These are phyloP conservation scores for Ophiognomonia clavigignenti-juglandacearum DNA, from an alignment of 2,329 filamentous ascomycete species.

Conservation along the genomic window DNA sequence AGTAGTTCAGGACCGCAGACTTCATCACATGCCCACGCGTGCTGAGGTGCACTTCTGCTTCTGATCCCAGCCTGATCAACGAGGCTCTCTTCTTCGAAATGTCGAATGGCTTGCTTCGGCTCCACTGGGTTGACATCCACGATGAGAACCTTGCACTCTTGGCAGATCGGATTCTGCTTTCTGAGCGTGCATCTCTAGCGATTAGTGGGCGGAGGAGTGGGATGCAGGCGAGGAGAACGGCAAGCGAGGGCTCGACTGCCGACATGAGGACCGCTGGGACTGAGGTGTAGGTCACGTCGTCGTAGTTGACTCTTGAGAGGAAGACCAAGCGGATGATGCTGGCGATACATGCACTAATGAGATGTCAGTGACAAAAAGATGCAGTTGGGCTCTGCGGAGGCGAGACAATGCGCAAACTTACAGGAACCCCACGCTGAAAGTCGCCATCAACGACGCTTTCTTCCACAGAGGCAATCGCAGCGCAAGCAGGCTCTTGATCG, in stretches of 20 bases:
- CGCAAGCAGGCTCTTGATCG: constrained; percentile 19
- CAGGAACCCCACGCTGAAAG: constrained; percentile 30
- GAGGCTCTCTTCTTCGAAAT: not conserved
- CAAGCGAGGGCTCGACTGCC: constrained; percentile 33
- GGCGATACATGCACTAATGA: constrained; percentile 28
- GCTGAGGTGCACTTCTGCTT: not conserved
- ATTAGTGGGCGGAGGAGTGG: constrained; percentile 34
- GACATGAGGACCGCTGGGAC: constrained; percentile 31
- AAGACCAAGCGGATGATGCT: constrained; percentile 29
- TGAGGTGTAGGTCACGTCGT: constrained; percentile 29
- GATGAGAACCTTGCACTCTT: constrained; percentile 1
- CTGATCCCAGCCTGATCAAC: not conserved
- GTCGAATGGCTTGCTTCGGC: constrained; percentile 1
- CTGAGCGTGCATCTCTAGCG: not conserved
- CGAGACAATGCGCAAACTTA: constrained; percentile 20
- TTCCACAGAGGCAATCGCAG: constrained; percentile 26
- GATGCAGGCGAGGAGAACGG: constrained; percentile 33
- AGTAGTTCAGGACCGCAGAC: not conserved
- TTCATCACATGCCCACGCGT: not conserved
- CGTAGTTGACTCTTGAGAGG: constrained; percentile 28
- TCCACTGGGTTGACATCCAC: constrained; percentile 1
- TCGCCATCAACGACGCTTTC: constrained; percentile 25
- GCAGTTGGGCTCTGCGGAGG: too few species aligned
- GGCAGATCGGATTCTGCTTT: not conserved
- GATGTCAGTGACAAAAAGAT: not conserved